Evolutionary conservation across 1,139 yeast species (phyloP), one percentile per base, ranked within the genome.

Genomic region (Tardiomyces depauwii): DNA sequence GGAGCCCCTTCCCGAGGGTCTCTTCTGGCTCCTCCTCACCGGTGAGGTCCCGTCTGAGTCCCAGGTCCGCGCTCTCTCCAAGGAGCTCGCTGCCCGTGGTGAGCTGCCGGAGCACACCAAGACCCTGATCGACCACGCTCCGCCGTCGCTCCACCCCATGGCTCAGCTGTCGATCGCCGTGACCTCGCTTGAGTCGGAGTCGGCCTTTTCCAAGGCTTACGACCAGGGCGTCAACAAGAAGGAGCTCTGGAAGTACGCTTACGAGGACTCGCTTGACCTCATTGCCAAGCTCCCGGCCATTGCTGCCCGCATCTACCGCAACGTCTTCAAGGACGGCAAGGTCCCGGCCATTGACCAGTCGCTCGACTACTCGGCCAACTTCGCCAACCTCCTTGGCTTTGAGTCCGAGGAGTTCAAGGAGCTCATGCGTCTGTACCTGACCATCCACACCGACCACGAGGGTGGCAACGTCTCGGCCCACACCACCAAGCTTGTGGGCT

Each of bases 391-490:
- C 71, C 77, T 89, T 62, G 96, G 98, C 63, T 85, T 73, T 71
- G 88, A 87, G 65, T 76, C 74, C 62, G 78, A 82, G 75, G 66
- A 71, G 64, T 88, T 89, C 68, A 76, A 82, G 55, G 95, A 89
- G 73, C 79, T 89, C 65, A 79, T 89, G 83, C 85, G 97, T 76
- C 78, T 89, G 65, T 89, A 89, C 80, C 77, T 89, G 67, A 85
- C 96, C 62, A 84, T 89, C 70, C 97, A 89, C 78, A 83, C 95
- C 50, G 97, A 89, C 70, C 97, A 89, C 76, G 97, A 89, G 76
- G 97, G 97, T 74, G 97, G 97, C 71, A 89, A 89, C 68, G 97
- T 89, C 55, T 86, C 96, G 53, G 97, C 97, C 51, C 97, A 89
- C 77, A 82, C 97, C 66, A 89, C 97, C 61, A 96, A 89, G 73